These are phyloP conservation scores for Aspergillus olivimuriae DNA, from an alignment of 495 filamentous ascomycete species.

Conservation along the genomic window DNA sequence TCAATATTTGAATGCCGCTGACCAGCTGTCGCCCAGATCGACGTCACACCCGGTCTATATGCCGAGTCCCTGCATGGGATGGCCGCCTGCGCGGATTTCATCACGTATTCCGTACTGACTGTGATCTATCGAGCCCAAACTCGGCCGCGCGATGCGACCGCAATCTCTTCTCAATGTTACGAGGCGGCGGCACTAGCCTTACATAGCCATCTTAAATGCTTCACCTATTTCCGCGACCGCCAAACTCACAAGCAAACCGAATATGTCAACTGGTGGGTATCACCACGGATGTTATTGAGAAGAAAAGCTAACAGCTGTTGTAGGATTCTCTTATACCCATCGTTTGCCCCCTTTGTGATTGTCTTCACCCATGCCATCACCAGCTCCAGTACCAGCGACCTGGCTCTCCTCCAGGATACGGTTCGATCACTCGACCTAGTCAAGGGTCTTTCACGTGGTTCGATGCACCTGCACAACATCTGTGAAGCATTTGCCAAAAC, in stretches of 20 bases:
- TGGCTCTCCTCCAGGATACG: slow-evolving; percentile 18
- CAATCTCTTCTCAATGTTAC: slow-evolving; percentile 18
- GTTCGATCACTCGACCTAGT: slow-evolving; percentile 16
- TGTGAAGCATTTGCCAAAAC: slow-evolving; percentile 20
- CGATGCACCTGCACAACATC: slow-evolving; percentile 17
- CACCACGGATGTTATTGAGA: not conserved
- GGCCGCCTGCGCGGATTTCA: slow-evolving; percentile 24
- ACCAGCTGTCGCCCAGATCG: slow-evolving; percentile 9
- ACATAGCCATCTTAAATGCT: slow-evolving; percentile 19
- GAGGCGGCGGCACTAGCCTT: slow-evolving; percentile 16
- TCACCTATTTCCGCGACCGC: slow-evolving; percentile 17
- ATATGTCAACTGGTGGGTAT: slow-evolving; percentile 23
- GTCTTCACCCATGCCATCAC: slow-evolving; percentile 25
- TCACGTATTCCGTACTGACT: slow-evolving; percentile 21
- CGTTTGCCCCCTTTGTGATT: slow-evolving; percentile 21
- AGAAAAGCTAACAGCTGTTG: not conserved
- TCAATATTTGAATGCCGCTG: not conserved
- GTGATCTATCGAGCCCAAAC: slow-evolving; percentile 24
- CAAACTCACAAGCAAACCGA: slow-evolving; percentile 23
- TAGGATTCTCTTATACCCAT: slow-evolving; percentile 22
- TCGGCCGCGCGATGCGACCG: slow-evolving; percentile 16
- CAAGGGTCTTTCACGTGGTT: slow-evolving; percentile 18
- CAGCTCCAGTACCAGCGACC: slow-evolving; percentile 10
- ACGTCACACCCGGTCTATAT: slow-evolving; percentile 19
- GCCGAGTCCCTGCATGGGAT: slow-evolving; percentile 23